Base-by-base conservation (phyloP, 2,329 filamentous ascomycete species). In the Aspergillus puulaauensis region DNA sequence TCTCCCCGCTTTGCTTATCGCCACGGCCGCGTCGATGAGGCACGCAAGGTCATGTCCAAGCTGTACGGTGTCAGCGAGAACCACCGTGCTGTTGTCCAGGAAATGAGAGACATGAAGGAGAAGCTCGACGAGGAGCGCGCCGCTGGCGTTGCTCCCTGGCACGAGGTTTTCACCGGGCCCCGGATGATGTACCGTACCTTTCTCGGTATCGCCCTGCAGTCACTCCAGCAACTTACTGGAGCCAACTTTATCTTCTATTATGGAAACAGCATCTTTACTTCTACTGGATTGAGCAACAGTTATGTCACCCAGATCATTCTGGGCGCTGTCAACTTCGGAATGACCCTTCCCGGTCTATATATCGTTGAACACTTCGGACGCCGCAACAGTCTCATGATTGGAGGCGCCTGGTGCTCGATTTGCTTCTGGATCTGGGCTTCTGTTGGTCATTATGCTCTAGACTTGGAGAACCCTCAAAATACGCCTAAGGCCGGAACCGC, bases 331-430 rank as follows among this genome's bases (percentile, higher is more conserved):
- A 91, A 91, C 70, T 86, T 91, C 33, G 79, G 76, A 60, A 84
- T 83, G 70, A 90, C 88, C 15, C 83, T 90, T 57, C 83, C 82
- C 47, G 88, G 87, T 56, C 78, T 91, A 4, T 91, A 85, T 68
- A 81, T 90, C 33, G 87, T 90, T 2, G 87, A 90, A 70, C 83
- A 82, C 64, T 88, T 82, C 59, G 88, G 88, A 45, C 86, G 89
- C 46, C 86, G 89, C 55, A 83, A 83, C 73, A 86, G 86, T 35
- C 78, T 92, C 8, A 83, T 90, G 68, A 69, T 84, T 24, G 89
- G 88, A 61, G 87, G 82, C 9, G 66, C 84, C 17, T 91, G 88
- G 87, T 87, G 89, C 77, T 83, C 84, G 41, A 71, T 78, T n/a
- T 90, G 87, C 81, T 82, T 78, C 69, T 62, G 78, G 67, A 74